Evolutionary conservation across 129 eudicot genomes (phyloP).

Genomic region (Pseudognaphalium luteoalbum): DNA sequence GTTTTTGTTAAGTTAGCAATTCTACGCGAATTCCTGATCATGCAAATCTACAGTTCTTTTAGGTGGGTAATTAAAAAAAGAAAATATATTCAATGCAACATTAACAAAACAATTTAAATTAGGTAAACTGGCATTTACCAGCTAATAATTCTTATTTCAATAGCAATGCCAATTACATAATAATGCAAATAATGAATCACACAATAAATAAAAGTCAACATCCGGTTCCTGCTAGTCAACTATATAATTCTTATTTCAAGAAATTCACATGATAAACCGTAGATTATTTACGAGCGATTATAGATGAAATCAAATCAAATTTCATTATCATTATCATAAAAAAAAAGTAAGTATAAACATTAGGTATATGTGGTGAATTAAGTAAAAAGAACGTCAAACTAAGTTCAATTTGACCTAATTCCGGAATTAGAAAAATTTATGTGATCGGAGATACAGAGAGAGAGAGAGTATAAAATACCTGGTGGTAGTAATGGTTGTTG

Average conservation of each 20-base stretch:
- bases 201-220: too few relatives aligned
- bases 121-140: not conserved
- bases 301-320: too few relatives aligned
- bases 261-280: too few relatives aligned
- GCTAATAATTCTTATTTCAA: too few relatives aligned
- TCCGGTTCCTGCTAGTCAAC: too few relatives aligned
- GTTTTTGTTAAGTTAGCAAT: not conserved
- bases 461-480: not conserved
- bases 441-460: not conserved
- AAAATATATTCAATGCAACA: too few relatives aligned
- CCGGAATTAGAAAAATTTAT: not conserved
- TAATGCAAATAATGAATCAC: not conserved
- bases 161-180: not conserved
- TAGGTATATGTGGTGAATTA: too few relatives aligned
- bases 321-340: too few relatives aligned
- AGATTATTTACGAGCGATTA: too few relatives aligned
- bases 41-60: not conserved
- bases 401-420: not conserved
- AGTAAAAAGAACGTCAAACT: not conserved
- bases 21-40: not conserved
- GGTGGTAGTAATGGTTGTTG: constrained; percentile 8
- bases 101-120: not conserved
- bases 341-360: too few relatives aligned
- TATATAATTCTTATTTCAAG: too few relatives aligned
- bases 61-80: not conserved